phyloP scores from a whole-genome alignment of 305 asterid genomes.

The Fraxinus angustifolia region DNA sequence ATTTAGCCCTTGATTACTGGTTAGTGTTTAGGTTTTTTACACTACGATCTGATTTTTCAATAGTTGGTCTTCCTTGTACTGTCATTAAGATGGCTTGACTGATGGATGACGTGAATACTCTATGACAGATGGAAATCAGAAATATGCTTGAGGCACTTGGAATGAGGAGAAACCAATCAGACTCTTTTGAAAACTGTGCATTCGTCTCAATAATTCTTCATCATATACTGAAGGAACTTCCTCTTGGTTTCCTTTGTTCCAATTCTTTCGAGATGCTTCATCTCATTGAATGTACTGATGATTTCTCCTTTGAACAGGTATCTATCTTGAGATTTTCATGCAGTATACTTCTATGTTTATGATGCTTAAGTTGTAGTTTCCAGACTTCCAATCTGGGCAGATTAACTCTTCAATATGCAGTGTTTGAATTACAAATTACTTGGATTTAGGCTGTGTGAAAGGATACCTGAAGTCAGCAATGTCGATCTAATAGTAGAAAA shows the following conservation, averaged over 20 bases:
- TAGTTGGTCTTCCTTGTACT: conserved; percentile 14
- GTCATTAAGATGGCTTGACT: conserved; percentile 18
- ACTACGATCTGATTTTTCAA: neutral
- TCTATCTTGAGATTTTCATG: conserved; percentile 16
- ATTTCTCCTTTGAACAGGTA: conserved; percentile 74
- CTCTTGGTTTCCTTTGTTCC: conserved; percentile 48
- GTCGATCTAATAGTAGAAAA: conserved; percentile 50
- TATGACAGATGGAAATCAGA: conserved; percentile 42
- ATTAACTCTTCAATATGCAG: conserved; percentile 56
- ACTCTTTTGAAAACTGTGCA: conserved; percentile 44
- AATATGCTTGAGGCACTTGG: conserved; percentile 65
- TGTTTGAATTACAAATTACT: conserved; percentile 76
- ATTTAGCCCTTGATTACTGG: neutral
- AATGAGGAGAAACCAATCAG: conserved; percentile 48
- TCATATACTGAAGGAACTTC: conserved; percentile 73
- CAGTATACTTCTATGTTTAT: conserved; percentile 19
- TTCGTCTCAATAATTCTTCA: conserved; percentile 65
- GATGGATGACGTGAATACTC: conserved; percentile 12
- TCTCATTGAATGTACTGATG: conserved; percentile 54
- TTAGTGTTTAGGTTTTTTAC: neutral
- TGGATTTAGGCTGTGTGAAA: conserved; percentile 82
- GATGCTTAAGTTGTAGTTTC: conserved; percentile 28
- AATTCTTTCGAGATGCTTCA: conserved; percentile 62
- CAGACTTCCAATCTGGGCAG: conserved; percentile 28
- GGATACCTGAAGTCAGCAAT: conserved; percentile 49